These are phyloP conservation scores for Heimioporus sp. DNA, from an alignment of 768 basidiomycete genomes.

Conservation along the genomic window DNA sequence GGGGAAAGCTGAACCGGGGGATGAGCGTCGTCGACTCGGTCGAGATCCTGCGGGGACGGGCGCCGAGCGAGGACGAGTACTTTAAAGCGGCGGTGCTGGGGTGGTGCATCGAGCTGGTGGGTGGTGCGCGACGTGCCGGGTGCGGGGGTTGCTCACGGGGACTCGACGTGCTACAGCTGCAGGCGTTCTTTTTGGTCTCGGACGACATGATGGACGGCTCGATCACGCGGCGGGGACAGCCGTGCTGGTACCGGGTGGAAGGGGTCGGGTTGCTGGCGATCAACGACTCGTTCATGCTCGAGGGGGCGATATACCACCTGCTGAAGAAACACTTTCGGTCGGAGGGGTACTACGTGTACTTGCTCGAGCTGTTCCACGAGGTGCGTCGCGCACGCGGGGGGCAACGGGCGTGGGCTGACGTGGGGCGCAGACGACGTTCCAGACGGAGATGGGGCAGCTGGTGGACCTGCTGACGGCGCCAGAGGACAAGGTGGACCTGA, in stretches of 20 bases:
- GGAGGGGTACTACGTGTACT: constrained; percentile 81
- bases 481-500: constrained; percentile 83
- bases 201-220: constrained; percentile 98
- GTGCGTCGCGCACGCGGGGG: constrained; percentile 32
- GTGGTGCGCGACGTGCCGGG: constrained; percentile 27
- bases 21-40: constrained; percentile 93
- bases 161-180: constrained; percentile 54
- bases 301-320: constrained; percentile 88
- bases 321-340: constrained; percentile 83
- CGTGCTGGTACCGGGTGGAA: constrained; percentile 85
- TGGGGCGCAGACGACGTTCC: constrained; percentile 55
- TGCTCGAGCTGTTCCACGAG: constrained; percentile 91
- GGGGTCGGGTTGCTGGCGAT: constrained; percentile 76
- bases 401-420: not conserved
- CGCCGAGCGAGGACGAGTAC: constrained; percentile 81
- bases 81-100: constrained; percentile 84
- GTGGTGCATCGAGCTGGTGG: constrained; percentile 93
- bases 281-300: constrained; percentile 97
- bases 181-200: constrained; percentile 95
- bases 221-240: constrained; percentile 90
- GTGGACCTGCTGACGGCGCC: constrained; percentile 96
- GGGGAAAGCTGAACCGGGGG: constrained; percentile 96
- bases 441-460: constrained; percentile 95
- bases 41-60: constrained; percentile 76
- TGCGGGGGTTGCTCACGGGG: too few species aligned